phyloP scores from a whole-genome alignment of 129 eudicot genomes.

The Oenanthe sinensis region DNA sequence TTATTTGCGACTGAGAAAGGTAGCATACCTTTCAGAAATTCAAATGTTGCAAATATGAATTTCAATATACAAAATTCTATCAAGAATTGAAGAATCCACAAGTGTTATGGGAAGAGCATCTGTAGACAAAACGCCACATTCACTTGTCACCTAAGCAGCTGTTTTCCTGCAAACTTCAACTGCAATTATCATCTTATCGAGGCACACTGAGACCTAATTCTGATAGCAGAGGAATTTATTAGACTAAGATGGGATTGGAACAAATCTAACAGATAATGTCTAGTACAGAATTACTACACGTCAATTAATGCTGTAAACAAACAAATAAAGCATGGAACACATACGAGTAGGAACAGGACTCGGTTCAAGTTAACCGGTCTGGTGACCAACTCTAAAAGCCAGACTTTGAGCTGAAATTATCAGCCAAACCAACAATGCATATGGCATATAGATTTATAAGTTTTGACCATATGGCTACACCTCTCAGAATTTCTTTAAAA shows the following conservation, averaged over 20 bases:
- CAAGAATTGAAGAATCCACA: slow-evolving; percentile 8
- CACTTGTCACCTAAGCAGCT: slow-evolving; percentile 18
- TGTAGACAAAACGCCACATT: not conserved
- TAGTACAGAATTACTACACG: not conserved
- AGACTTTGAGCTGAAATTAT: not conserved
- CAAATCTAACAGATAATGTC: not conserved
- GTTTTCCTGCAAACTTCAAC: slow-evolving; percentile 6
- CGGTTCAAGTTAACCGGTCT: not conserved
- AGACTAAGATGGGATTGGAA: not conserved
- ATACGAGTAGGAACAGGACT: not conserved
- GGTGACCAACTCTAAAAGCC: not conserved
- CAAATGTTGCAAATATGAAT: not conserved
- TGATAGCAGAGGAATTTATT: slow-evolving; percentile 12
- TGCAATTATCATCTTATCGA: slow-evolving; percentile 30
- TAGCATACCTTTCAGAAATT: not conserved
- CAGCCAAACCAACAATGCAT: not conserved
- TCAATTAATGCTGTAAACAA: not conserved
- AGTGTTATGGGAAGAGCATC: slow-evolving; percentile 1
- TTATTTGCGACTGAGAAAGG: not conserved
- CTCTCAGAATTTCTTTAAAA: not conserved
- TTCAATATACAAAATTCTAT: slow-evolving; percentile 24
- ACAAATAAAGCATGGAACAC: not conserved
- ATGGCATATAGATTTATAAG: not conserved
- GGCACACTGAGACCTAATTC: slow-evolving; percentile 78
- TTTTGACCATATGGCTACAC: not conserved